These are phyloP conservation scores for Pseudogymnoascus sp. DNA, from an alignment of 2,329 filamentous ascomycete genomes.

Conservation along the genomic window DNA sequence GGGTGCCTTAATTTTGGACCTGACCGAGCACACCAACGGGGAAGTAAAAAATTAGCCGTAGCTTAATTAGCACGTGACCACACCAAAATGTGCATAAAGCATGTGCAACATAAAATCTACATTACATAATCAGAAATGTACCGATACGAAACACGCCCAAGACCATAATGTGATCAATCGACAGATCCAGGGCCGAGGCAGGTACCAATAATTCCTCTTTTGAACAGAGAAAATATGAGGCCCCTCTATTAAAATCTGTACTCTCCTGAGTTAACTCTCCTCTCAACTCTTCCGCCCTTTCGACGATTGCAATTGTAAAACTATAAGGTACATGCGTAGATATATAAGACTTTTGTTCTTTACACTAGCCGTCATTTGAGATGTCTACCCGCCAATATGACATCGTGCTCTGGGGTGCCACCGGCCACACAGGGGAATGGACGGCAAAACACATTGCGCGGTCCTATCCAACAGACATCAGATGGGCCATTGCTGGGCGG, in stretches of 20 bases:
- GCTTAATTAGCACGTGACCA: background rate
- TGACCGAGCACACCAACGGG: background rate
- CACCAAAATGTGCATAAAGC: background rate
- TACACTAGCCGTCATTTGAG: background rate
- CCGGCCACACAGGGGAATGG: slow-evolving; percentile 76
- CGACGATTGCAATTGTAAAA: slow-evolving; percentile 3
- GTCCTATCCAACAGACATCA: slow-evolving; percentile 64
- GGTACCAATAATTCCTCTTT: background rate
- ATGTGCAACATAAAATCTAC: background rate
- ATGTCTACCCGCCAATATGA: slow-evolving; percentile 43
- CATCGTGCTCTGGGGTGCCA: slow-evolving; percentile 58
- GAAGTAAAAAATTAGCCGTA: background rate
- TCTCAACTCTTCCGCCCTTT: background rate
- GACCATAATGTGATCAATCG: background rate
- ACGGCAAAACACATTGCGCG: slow-evolving; percentile 67
- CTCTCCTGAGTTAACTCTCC: background rate
- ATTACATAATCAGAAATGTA: background rate
- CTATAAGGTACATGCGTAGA: background rate
- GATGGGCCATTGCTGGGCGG: slow-evolving; percentile 82
- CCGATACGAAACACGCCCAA: background rate
- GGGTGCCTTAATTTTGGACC: background rate
- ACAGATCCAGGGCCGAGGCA: background rate
- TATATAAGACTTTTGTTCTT: background rate
- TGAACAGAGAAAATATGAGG: slow-evolving; percentile 1
- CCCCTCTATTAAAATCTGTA: background rate